phyloP scores from a whole-genome alignment of 2,329 filamentous ascomycete species.

The Venturia oleaginea region DNA sequence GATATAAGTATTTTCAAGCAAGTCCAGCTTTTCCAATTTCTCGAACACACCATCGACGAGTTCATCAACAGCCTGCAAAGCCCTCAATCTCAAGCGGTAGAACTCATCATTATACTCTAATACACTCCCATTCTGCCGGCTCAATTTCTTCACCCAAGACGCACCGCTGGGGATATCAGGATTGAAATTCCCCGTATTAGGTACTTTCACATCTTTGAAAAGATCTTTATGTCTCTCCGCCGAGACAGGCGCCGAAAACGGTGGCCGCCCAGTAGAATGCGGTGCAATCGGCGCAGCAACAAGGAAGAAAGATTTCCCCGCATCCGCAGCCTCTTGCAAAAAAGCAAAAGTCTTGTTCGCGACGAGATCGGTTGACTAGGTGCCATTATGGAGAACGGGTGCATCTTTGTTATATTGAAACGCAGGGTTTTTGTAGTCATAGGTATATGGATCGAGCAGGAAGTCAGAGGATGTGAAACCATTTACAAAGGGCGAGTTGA shows the following conservation, averaged over 20 bases:
- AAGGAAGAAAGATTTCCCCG: constrained; percentile 57
- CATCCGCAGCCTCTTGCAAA: constrained; percentile 49
- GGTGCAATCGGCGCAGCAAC: constrained; percentile 57
- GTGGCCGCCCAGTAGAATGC: constrained; percentile 31
- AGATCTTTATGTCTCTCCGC: constrained; percentile 52
- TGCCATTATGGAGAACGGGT: constrained; percentile 46
- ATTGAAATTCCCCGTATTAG: constrained; percentile 58
- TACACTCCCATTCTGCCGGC: constrained; percentile 37
- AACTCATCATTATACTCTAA: constrained; percentile 46
- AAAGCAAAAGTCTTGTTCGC: constrained; percentile 50
- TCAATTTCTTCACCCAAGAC: constrained; percentile 37
- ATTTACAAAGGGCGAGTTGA: constrained; percentile 30
- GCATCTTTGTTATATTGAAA: constrained; percentile 51
- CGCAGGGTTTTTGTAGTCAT: constrained; percentile 56
- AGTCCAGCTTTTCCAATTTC: constrained; percentile 31
- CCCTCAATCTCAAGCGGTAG: constrained; percentile 40
- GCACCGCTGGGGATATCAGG: constrained; percentile 42
- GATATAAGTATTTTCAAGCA: constrained; percentile 41
- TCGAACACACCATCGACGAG: constrained; percentile 39
- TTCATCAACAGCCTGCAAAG: constrained; percentile 47
- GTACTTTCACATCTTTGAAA: constrained; percentile 50
- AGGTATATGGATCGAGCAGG: constrained; percentile 57
- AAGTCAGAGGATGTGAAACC: constrained; percentile 32
- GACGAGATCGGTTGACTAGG: constrained; percentile 51
- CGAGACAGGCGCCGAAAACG: constrained; percentile 43